phyloP scores from a whole-genome alignment of 139 green algal genomes.

The Ostreobium quekettii region DNA sequence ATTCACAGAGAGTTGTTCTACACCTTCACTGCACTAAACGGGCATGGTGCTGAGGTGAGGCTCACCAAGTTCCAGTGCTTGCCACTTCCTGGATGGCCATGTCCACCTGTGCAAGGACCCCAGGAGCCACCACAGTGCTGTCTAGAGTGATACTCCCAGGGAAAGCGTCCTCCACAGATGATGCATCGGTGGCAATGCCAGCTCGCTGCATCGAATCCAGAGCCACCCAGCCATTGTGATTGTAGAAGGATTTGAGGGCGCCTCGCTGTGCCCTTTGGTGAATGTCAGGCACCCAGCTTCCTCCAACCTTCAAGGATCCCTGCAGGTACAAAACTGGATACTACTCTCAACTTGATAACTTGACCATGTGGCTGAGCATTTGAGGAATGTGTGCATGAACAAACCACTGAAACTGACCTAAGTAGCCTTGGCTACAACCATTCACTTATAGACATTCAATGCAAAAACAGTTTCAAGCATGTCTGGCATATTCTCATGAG shows the following conservation, averaged over 20 bases:
- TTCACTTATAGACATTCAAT: no score
- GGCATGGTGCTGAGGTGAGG: no score
- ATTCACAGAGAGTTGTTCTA: no score
- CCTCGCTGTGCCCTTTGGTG: conserved; percentile 53
- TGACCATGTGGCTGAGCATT: no score
- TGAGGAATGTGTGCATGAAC: no score
- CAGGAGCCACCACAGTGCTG: conserved; percentile 12
- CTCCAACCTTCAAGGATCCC: conserved; percentile 36
- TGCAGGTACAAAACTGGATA: no score
- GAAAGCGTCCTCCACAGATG: conserved; percentile 48
- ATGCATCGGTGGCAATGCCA: conserved; percentile 35
- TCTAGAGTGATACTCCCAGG: conserved; percentile 55
- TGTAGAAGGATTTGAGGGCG: conserved; percentile 61
- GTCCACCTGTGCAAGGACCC: conserved; percentile 4
- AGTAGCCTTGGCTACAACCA: no score
- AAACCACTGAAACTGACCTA: no score
- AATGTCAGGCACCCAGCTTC: conserved; percentile 58
- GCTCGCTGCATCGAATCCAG: conserved; percentile 60
- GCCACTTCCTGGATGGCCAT: conserved; percentile 8
- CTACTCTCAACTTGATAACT: no score
- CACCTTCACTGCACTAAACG: no score
- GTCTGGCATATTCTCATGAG: no score
- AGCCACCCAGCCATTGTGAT: conserved; percentile 70
- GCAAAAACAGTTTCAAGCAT: no score
- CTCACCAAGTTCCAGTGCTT: not conserved